Base-by-base conservation (phyloP, 371 early-diverging fungal genomes). In the Actinomortierella wolfii region DNA sequence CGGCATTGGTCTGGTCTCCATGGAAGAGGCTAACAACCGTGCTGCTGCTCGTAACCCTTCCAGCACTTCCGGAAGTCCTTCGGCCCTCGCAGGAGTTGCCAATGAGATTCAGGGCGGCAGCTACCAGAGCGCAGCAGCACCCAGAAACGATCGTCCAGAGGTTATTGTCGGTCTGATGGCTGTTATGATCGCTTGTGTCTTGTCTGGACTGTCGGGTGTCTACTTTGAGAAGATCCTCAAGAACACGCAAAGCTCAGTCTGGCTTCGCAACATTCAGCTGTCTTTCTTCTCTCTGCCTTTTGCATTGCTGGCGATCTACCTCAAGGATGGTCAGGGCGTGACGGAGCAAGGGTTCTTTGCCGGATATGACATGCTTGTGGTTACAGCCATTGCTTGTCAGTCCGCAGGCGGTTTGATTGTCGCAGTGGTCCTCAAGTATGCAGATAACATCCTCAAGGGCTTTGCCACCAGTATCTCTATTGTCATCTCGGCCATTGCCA, bases 371-470 rank as follows among this genome's bases (percentile, higher is more conserved):
- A 42, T 54, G 15, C 83, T 92, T 78, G 92, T 96, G 1, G 84
- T 84, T 76, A 74, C 74, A 4, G 95, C 94, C 7, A 96, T 97
- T 57, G 65, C 79, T 5, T 89, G 88, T 62, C 97, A 97, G 78
- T 95, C 98, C 0, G 67, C 89, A 4, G 98, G 98, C 42, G 98
- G 98, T 0, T 76, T 97, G 18, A 86, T 97, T 57, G 98, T 97
- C 1, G 96, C 96, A 0, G 64, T 97, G 9, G 97, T 97, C 0
- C 96, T 97, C 52, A 94, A 94, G 79, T 94, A 95, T 68, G 97
- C 98, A 0, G 97, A 97, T 74, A 97, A 96, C 67, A 97, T 97
- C 58, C 84, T 97, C 52, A 97, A 97, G 77, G 96, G 97, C 8
- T 94, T 94, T 77, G 97, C 98, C 7, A 97, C 98, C 11, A 93